These are phyloP conservation scores for Morella rubra DNA, from an alignment of 306 rosid species.

Conservation along the genomic window DNA sequence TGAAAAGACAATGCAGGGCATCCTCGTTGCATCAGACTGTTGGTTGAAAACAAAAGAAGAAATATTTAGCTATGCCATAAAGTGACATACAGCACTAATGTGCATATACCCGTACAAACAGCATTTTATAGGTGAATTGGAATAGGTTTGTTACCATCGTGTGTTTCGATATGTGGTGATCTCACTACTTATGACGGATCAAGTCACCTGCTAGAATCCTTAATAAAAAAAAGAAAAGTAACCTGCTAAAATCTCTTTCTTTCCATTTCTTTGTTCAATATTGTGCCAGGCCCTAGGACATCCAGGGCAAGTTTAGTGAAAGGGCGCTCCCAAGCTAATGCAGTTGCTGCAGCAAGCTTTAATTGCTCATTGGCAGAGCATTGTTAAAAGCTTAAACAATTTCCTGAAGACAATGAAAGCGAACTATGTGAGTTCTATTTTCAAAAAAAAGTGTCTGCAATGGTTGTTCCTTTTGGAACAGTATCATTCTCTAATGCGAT, in stretches of 20 bases:
- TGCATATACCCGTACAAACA: slow-evolving; percentile 9
- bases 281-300: slow-evolving; percentile 84
- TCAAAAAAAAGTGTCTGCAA: slow-evolving; percentile 1
- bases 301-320: slow-evolving; percentile 90
- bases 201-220: too few species aligned
- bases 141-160: neutral
- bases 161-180: neutral
- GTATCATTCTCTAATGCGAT: slow-evolving; percentile 9
- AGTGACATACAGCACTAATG: neutral
- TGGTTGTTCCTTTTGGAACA: neutral
- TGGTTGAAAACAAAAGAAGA: neutral
- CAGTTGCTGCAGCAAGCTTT: slow-evolving; percentile 94
- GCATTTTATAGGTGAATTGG: slow-evolving; percentile 15
- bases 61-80: neutral
- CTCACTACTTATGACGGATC: neutral
- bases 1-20: neutral
- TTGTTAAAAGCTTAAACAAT: slow-evolving; percentile 81
- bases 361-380: slow-evolving; percentile 99
- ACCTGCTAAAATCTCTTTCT: slow-evolving; percentile 12
- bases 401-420: slow-evolving; percentile 90
- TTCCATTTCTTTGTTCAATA: slow-evolving; percentile 21
- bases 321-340: slow-evolving; percentile 95
- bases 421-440: slow-evolving; percentile 72
- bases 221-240: too few species aligned
- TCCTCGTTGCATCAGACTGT: neutral